Evolutionary conservation across 129 eudicot genomes (phyloP), one percentile per base, ranked within the genome.

Genomic region (Pittosporum tobira): DNA sequence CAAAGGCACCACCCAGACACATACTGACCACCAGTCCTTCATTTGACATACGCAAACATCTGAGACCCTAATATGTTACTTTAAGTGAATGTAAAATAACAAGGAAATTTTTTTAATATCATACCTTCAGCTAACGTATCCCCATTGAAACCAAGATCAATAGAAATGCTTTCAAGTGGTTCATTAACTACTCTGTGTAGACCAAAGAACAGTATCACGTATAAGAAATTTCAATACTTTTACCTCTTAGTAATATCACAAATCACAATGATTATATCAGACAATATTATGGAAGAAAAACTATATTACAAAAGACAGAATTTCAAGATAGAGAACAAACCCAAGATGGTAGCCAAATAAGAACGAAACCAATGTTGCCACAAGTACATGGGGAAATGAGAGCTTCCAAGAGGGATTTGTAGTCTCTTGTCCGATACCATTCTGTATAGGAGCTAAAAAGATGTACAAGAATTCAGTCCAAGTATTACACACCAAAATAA

Each of bases 271-370:
- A n/a, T 46, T 62, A 29, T 30, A 10, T 42, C 26, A 27, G 24
- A 16, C n/a, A 25, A 43, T 11, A 54, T 43, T 18, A 0, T 13
- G 50, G 24, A 15, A n/a, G n/a, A n/a, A 38, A 28, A 1, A 16
- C 6, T 30, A 64, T 4, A 60, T n/a, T 21, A 62, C 6, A 6
- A 61, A 18, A 37, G 16, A 55, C 4, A n/a, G n/a, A n/a, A 19
- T 22, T 5, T 40, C n/a, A 29, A 74, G 75, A 57, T 64, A 4
- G 54, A 45, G 75, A 63, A 78, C 99, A 29, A 74, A 91, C 99
- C 96, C 99, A 25, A 91, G 77, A 76, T 91, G 99, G 78, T 91
- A 91, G 74, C 99, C 99, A 70, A 86, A 91, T 48, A 91, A 72
- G 78, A 91, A 91, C 6, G 94, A 61, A 69, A 79, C 84, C 27